These are phyloP conservation scores for Penicillium freii DNA, from an alignment of 2,329 filamentous ascomycete species.

Conservation along the genomic window DNA sequence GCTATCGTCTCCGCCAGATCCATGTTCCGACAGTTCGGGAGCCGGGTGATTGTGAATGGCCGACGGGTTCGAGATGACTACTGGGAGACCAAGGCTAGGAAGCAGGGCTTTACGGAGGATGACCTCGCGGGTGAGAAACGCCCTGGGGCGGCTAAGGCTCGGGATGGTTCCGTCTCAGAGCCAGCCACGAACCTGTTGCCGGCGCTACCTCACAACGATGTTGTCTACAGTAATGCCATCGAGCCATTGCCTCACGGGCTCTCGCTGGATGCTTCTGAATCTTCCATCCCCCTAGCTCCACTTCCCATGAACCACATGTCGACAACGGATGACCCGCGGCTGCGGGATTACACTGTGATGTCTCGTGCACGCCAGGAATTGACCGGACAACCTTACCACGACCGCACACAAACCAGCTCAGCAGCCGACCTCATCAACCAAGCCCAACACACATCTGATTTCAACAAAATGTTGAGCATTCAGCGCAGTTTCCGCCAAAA, in stretches of 20 bases:
- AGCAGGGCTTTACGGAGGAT: slow-evolving; percentile 97
- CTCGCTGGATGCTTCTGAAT: slow-evolving; percentile 64
- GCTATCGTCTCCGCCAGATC: slow-evolving; percentile 95
- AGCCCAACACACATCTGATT: slow-evolving; percentile 84
- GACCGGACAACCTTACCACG: slow-evolving; percentile 81
- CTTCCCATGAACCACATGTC: slow-evolving; percentile 82
- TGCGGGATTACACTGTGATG: slow-evolving; percentile 79
- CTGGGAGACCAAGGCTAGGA: slow-evolving; percentile 95
- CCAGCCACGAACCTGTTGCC: slow-evolving; percentile 58
- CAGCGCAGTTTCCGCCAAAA: slow-evolving; percentile 76
- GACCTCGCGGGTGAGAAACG: slow-evolving; percentile 95
- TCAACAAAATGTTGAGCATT: slow-evolving; percentile 78
- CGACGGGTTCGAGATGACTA: slow-evolving; percentile 94
- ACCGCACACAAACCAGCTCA: slow-evolving; percentile 73
- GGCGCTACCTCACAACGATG: slow-evolving; percentile 73
- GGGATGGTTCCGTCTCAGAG: slow-evolving; percentile 75
- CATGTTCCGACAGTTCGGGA: slow-evolving; percentile 98
- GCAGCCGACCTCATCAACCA: slow-evolving; percentile 79
- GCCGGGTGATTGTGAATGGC: slow-evolving; percentile 85
- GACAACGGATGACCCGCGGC: slow-evolving; percentile 71
- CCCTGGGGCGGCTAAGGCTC: slow-evolving; percentile 83
- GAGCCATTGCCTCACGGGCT: slow-evolving; percentile 66
- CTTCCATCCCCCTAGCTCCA: slow-evolving; percentile 64
- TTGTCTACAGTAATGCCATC: slow-evolving; percentile 80
- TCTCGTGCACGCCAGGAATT: slow-evolving; percentile 87